These are phyloP conservation scores for Suhomyces sp. DNA, from an alignment of 805 yeast species.

Conservation along the genomic window DNA sequence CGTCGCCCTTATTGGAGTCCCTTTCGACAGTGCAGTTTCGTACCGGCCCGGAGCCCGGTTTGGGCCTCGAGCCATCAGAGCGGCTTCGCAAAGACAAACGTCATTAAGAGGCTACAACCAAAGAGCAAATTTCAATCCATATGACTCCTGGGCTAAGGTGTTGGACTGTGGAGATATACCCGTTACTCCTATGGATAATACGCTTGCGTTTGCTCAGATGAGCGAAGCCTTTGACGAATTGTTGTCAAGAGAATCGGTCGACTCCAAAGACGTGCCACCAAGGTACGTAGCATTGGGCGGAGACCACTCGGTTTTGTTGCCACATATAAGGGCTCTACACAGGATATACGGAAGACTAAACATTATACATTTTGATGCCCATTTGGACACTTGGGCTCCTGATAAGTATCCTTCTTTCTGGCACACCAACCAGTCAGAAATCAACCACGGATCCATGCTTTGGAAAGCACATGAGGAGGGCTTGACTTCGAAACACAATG, in stretches of 20 bases:
- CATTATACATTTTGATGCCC: slow-evolving; percentile 82
- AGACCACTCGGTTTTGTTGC: slow-evolving; percentile 74
- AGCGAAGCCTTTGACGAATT: slow-evolving; percentile 54
- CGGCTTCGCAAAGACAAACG: slow-evolving; percentile 70
- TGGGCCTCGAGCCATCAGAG: slow-evolving; percentile 72
- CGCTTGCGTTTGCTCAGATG: slow-evolving; percentile 53
- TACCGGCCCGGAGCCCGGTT: slow-evolving; percentile 81
- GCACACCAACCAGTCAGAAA: slow-evolving; percentile 54
- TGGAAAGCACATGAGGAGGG: slow-evolving; percentile 80
- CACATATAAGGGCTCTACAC: slow-evolving; percentile 64
- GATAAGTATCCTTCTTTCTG: slow-evolving; percentile 63
- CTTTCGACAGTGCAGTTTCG: slow-evolving; percentile 79
- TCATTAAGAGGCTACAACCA: slow-evolving; percentile 67
- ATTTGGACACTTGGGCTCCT: slow-evolving; percentile 80
- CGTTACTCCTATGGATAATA: slow-evolving; percentile 57
- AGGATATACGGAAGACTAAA: slow-evolving; percentile 64
- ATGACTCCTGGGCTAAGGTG: slow-evolving; percentile 46
- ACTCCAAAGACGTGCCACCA: slow-evolving; percentile 41
- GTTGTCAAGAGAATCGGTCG: slow-evolving; percentile 36
- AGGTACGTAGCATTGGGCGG: slow-evolving; percentile 75
- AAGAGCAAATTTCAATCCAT: slow-evolving; percentile 57
- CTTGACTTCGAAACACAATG: slow-evolving; percentile 52
- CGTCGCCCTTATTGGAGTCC: slow-evolving; percentile 73
- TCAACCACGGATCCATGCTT: slow-evolving; percentile 83
- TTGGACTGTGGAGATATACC: slow-evolving; percentile 60